A percentile compares a stretch with the other conserved stretches of the same genome.
These are phyloP conservation scores for Pestalotiopsis fici DNA, from an alignment of 2,329 filamentous ascomycete genomes.

Conservation along the genomic window DNA sequence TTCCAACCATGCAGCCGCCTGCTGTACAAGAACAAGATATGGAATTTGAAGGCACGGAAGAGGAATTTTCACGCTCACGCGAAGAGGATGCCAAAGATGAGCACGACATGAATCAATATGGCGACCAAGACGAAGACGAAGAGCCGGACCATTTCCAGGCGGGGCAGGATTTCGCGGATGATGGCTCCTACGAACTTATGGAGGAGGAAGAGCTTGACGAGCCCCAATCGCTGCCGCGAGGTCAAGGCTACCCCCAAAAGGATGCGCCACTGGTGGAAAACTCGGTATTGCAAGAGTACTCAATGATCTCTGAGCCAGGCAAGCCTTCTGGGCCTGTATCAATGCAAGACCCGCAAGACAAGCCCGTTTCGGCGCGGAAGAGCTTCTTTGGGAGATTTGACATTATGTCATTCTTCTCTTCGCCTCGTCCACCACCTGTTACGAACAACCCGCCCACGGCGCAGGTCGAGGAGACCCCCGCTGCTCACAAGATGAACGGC, in stretches of 20 bases:
- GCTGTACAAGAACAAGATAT: not conserved
- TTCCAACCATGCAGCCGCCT: not conserved
- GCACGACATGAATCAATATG: not conserved
- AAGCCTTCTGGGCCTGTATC: slow-evolving; percentile 12
- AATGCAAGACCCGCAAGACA: slow-evolving; percentile 14
- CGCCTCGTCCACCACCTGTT: slow-evolving; percentile 44
- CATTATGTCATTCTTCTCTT: slow-evolving; percentile 59
- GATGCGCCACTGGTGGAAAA: slow-evolving; percentile 6
- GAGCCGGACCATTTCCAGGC: not conserved
- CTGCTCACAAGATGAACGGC: not conserved
- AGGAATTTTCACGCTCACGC: not conserved
- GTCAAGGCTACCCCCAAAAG: not conserved
- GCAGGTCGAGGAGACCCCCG: slow-evolving; percentile 4
- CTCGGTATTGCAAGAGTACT: slow-evolving; percentile 40
- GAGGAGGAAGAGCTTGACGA: not conserved
- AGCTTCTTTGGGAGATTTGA: slow-evolving; percentile 39
- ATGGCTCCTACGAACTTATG: slow-evolving; percentile 5
- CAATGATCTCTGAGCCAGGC: slow-evolving; percentile 38
- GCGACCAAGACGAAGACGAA: not conserved
- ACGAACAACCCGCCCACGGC: slow-evolving; percentile 15
- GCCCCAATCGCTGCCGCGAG: not conserved
- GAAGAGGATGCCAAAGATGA: not conserved
- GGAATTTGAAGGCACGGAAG: not conserved
- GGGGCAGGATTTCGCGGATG: not conserved
- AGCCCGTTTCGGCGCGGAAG: slow-evolving; percentile 21